Evolutionary conservation across 179 eudicot species (phyloP), one percentile per base, ranked within the genome.

Genomic region (Drosera spatulata): DNA sequence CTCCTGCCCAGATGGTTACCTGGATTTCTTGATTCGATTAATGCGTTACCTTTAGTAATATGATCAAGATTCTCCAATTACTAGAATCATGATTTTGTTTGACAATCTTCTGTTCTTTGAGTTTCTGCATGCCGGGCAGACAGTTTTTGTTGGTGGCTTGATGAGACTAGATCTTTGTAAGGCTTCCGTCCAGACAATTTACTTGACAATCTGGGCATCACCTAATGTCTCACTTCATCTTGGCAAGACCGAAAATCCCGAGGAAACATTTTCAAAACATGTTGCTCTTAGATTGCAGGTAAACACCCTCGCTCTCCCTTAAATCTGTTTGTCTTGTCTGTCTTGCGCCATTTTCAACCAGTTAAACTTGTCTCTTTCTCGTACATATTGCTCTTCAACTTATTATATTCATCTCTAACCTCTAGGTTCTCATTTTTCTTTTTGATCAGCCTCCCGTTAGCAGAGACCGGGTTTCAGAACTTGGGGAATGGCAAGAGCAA

Each of bases 221-320:
- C 83, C 85, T 8, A 90, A 73, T 65, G 84, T 85, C 53, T 81
- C 95, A 66, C 87, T 86, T 61, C 99, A 93, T 75, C 64, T 93
- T 56, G 99, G 99, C 4, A 93, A 93, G 85, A 71, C 62, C 33
- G 99, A 93, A 77, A 89, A 86, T 84, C 95, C 91, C 52, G 90
- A 82, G 61, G 95, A 86, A 64, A 81, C 78, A 15, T 82, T 78
- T 84, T 79, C 56, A 74, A 89, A 89, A 71, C 99, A 93, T 78
- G 79, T 73, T 64, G 99, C 96, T 64, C 64, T 81, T 59, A 84
- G 96, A 72, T 75, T 93, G 74, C 99, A 88, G 93, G 96, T 89
- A 77, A 63, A 51, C 37, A 41, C 42, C 59, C 9, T 7, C 3
- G 8, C 14, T 51, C 54, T 12, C 33, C 3, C 15, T 0, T 5